Conservation (phyloP, 257 asterid genomes). For the Prunella vulgaris region DNA sequence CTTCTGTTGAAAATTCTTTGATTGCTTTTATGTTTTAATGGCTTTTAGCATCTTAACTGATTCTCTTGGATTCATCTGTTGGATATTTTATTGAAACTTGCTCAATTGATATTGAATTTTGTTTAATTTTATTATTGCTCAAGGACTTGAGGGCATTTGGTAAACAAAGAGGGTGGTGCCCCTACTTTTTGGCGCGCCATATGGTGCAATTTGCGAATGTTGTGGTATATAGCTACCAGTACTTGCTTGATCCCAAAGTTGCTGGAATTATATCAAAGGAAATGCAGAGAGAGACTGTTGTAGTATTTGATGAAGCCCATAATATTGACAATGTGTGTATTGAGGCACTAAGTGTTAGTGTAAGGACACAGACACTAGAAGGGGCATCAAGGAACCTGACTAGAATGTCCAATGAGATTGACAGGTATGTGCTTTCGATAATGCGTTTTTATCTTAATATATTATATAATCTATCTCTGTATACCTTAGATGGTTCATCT, state of each 20-base stretch:
- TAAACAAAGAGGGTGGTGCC: constrained; percentile 92
- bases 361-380: constrained; percentile 91
- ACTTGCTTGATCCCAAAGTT: constrained; percentile 97
- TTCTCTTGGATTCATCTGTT: constrained; percentile 10
- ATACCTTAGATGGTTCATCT: neutral
- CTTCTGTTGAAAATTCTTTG: neutral
- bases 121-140: constrained; percentile 7
- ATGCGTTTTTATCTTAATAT: neutral
- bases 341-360: constrained; percentile 96
- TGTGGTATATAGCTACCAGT: constrained; percentile 94
- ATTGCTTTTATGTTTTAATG: neutral
- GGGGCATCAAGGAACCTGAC: constrained; percentile 88
- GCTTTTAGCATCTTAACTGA: neutral
- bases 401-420: constrained; percentile 90
- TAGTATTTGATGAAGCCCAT: constrained; percentile 98
- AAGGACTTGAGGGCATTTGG: constrained; percentile 85
- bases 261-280: constrained; percentile 95
- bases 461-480: neutral
- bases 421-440: constrained; percentile 49
- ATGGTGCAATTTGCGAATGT: constrained; percentile 98
- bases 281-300: constrained; percentile 96
- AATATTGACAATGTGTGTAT: constrained; percentile 97
- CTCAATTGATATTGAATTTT: constrained; percentile 15
- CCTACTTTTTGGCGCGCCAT: constrained; percentile 81
- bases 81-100: constrained; percentile 1